Conservation (phyloP, 2,329 filamentous ascomycete genomes). For the Cercospora canescens region DNA sequence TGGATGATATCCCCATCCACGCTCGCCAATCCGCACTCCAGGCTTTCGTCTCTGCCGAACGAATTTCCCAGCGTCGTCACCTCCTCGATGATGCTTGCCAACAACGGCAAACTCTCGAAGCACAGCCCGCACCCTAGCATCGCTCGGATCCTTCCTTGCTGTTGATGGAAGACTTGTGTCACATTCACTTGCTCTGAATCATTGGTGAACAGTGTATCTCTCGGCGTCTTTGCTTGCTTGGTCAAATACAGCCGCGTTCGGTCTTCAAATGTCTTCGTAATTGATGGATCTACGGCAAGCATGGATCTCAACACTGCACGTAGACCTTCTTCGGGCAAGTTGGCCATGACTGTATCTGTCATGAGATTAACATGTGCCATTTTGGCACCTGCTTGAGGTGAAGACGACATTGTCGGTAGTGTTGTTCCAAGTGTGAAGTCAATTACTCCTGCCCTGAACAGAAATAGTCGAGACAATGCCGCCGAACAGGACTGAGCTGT, state of each 20-base stretch:
- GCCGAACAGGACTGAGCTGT: no score
- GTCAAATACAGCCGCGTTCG: slow-evolving; percentile 13
- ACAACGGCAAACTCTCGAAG: slow-evolving; percentile 18
- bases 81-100: slow-evolving; percentile 8
- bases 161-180: not conserved
- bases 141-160: slow-evolving; percentile 13
- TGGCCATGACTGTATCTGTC: slow-evolving; percentile 22
- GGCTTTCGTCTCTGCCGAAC: not conserved
- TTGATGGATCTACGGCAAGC: slow-evolving; percentile 19
- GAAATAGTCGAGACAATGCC: no score
- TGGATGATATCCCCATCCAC: slow-evolving; percentile 24
- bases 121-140: slow-evolving; percentile 24
- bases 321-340: slow-evolving; percentile 17
- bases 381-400: slow-evolving; percentile 8
- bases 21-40: slow-evolving; percentile 1
- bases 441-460: not conserved
- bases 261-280: slow-evolving; percentile 18
- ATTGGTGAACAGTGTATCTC: not conserved
- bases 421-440: not conserved
- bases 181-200: not conserved
- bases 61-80: not conserved
- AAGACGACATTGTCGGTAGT: not conserved
- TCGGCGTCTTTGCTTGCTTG: not conserved
- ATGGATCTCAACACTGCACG: slow-evolving; percentile 20
- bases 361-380: slow-evolving; percentile 26